Conservation (phyloP, 768 basidiomycete species). For the Rhizopogon sp. region DNA sequence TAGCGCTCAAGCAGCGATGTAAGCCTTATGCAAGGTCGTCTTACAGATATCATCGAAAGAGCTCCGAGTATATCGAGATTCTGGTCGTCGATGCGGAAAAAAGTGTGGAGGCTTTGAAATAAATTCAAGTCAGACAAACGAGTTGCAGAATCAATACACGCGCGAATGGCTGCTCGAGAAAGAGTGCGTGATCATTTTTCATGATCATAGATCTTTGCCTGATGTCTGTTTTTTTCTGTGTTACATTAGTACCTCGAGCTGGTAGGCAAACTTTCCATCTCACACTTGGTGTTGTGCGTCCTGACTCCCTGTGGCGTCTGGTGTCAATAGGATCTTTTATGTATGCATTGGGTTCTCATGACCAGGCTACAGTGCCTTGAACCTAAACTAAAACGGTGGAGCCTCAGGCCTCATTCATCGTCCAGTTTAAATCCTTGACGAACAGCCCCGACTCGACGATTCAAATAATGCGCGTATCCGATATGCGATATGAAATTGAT, state of each 20-base stretch:
- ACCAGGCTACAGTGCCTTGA: no score
- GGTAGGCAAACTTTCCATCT: conserved; percentile 39
- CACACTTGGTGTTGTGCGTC: no score
- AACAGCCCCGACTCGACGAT: no score
- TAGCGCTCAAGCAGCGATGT: conserved; percentile 62
- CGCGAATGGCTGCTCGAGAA: conserved; percentile 93
- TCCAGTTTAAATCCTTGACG: no score
- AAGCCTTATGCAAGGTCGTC: conserved; percentile 83
- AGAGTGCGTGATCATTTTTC: conserved; percentile 51
- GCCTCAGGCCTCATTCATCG: no score
- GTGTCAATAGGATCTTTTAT: no score
- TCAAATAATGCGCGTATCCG: no score
- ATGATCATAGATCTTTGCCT: conserved; percentile 3
- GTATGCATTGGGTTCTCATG: no score
- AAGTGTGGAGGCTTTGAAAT: conserved; percentile 89
- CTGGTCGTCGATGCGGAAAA: conserved; percentile 77
- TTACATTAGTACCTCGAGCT: conserved; percentile 60
- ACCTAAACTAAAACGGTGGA: no score
- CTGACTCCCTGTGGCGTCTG: no score
- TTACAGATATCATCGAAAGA: conserved; percentile 79
- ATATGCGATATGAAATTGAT: no score
- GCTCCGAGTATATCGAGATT: conserved; percentile 91
- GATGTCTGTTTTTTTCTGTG: conserved; percentile 6
- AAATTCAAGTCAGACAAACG: conserved; percentile 87
- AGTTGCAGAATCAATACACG: conserved; percentile 89